phyloP scores from a whole-genome alignment of 2,329 filamentous ascomycete genomes.

The Boeremia exigua region DNA sequence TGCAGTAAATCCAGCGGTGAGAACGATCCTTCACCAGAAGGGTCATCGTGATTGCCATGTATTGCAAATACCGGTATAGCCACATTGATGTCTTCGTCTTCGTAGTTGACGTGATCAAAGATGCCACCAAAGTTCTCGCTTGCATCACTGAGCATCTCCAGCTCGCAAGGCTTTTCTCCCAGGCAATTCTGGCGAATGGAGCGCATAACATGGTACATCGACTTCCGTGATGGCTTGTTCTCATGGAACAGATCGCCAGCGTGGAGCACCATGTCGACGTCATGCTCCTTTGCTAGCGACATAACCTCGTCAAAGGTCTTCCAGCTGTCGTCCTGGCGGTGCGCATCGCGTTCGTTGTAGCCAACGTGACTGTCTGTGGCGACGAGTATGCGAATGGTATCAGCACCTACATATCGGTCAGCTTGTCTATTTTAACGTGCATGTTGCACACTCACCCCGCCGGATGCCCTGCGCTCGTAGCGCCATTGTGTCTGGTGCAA shows the following conservation, averaged over 20 bases:
- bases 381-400: constrained; percentile 93
- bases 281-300: constrained; percentile 80
- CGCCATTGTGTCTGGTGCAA: constrained; percentile 27
- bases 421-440: background rate
- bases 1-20: constrained; percentile 92
- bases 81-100: constrained; percentile 95
- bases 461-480: constrained; percentile 33
- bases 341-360: constrained; percentile 89
- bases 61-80: constrained; percentile 98
- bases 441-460: constrained; percentile 32
- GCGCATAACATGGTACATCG: constrained; percentile 97
- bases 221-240: constrained; percentile 94
- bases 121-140: constrained; percentile 86
- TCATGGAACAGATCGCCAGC: constrained; percentile 97
- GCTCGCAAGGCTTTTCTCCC: constrained; percentile 91
- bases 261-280: constrained; percentile 97
- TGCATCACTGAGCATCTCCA: constrained; percentile 93
- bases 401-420: constrained; percentile 58
- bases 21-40: constrained; percentile 91
- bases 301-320: constrained; percentile 94
- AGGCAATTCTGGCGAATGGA: constrained; percentile 91
- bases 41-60: constrained; percentile 97
- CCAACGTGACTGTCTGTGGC: constrained; percentile 98
- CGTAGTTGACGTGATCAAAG: constrained; percentile 96
- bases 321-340: constrained; percentile 98